Conservation (phyloP, 768 basidiomycete genomes). For the Amanita phalloides region DNA sequence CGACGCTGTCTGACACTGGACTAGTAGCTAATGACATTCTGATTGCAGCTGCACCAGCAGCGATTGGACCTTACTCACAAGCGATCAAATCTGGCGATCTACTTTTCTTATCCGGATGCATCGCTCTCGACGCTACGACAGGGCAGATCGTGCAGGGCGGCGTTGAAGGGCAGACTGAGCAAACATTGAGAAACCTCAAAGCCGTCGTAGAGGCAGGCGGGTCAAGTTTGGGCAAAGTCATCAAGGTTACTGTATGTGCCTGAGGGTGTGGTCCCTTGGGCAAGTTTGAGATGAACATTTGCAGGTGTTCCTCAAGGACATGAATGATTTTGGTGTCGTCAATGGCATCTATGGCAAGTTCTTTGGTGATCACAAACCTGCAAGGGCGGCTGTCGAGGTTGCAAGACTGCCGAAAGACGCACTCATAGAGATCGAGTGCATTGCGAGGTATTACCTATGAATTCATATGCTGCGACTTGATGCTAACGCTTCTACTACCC, state of each 20-base stretch:
- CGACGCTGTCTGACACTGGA: background rate
- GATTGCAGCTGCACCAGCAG: slow-evolving; percentile 60
- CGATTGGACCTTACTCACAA: slow-evolving; percentile 84
- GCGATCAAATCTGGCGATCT: slow-evolving; percentile 76
- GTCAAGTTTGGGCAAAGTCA: slow-evolving; percentile 67
- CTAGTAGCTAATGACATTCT: no score
- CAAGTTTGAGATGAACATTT: background rate
- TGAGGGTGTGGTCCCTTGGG: background rate
- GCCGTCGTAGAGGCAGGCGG: slow-evolving; percentile 78
- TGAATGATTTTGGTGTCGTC: slow-evolving; percentile 81
- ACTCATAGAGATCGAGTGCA: slow-evolving; percentile 85
- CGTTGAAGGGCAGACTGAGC: slow-evolving; percentile 70
- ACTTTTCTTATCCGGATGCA: slow-evolving; percentile 84
- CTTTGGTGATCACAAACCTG: slow-evolving; percentile 89
- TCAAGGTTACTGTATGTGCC: slow-evolving; percentile 78
- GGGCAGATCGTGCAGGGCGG: slow-evolving; percentile 65
- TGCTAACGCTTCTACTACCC: background rate
- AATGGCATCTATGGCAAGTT: slow-evolving; percentile 76
- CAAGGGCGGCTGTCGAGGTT: slow-evolving; percentile 87
- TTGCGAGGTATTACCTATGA: slow-evolving; percentile 49
- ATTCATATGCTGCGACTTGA: no score
- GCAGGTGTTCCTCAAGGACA: slow-evolving; percentile 85
- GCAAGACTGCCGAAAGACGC: slow-evolving; percentile 84
- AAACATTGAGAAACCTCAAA: slow-evolving; percentile 80
- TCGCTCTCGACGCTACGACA: slow-evolving; percentile 68